phyloP scores from a whole-genome alignment of 495 filamentous ascomycete species.

The Penicillium chermesinum region DNA sequence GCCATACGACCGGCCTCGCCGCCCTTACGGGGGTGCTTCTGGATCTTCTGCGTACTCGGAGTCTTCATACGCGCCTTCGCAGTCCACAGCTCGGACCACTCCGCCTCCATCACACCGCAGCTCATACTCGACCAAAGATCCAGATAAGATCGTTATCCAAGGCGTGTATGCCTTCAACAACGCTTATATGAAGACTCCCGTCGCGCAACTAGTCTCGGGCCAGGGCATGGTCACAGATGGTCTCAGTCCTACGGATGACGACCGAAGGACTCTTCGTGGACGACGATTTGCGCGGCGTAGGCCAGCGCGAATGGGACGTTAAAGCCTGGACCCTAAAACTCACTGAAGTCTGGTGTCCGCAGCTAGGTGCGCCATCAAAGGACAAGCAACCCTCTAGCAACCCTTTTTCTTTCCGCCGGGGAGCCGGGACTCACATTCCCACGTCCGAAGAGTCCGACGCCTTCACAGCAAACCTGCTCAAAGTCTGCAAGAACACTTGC shows the following conservation, averaged over 20 bases:
- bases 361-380: constrained; percentile 26
- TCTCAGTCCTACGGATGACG: constrained; percentile 73
- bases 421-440: constrained; percentile 38
- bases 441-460: constrained; percentile 59
- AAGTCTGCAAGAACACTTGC: constrained; percentile 59
- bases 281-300: constrained; percentile 80
- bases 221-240: constrained; percentile 77
- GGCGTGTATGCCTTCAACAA: constrained; percentile 90
- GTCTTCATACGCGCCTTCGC: constrained; percentile 68
- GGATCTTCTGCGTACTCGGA: constrained; percentile 63
- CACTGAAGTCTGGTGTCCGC: constrained; percentile 83
- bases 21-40: constrained; percentile 38
- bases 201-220: constrained; percentile 74
- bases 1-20: constrained; percentile 72
- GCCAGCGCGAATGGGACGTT: constrained; percentile 94
- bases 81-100: constrained; percentile 77
- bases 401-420: constrained; percentile 31
- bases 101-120: constrained; percentile 74
- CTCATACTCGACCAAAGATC: constrained; percentile 78
- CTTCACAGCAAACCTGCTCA: constrained; percentile 52
- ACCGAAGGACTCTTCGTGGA: constrained; percentile 95
- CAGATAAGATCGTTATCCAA: constrained; percentile 88
- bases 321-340: constrained; percentile 95
- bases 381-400: constrained; percentile 24
- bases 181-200: constrained; percentile 70